A percentile compares a stretch with the other conserved stretches of the same genome.
phyloP scores from a whole-genome alignment of 2,329 filamentous ascomycete species.

The Penicillium corylophilum region DNA sequence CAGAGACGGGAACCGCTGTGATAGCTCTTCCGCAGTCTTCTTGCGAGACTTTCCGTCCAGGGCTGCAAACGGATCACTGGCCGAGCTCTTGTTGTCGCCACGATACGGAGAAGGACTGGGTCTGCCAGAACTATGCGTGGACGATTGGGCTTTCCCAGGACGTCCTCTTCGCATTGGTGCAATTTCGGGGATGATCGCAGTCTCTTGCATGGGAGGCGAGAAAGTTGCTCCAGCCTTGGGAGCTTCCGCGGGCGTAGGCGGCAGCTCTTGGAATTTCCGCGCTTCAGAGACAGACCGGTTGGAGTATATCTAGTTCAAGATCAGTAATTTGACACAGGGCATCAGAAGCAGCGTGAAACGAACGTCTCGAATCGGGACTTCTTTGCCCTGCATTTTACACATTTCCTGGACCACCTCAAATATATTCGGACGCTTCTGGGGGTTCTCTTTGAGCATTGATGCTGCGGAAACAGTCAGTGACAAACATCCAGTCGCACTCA shows the following conservation, averaged over 20 bases:
- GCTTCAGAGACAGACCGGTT: slow-evolving; percentile 64
- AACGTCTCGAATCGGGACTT: slow-evolving; percentile 87
- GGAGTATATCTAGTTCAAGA: slow-evolving; percentile 63
- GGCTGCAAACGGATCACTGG: slow-evolving; percentile 84
- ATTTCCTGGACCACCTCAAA: slow-evolving; percentile 88
- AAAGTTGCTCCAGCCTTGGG: slow-evolving; percentile 78
- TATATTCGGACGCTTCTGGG: slow-evolving; percentile 79
- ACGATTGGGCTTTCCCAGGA: slow-evolving; percentile 54
- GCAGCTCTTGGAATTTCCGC: slow-evolving; percentile 59
- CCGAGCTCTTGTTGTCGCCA: slow-evolving; percentile 48
- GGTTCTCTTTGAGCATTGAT: slow-evolving; percentile 86
- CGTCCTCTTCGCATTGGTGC: slow-evolving; percentile 90
- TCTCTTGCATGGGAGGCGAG: slow-evolving; percentile 68
- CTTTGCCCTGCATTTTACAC: slow-evolving; percentile 82
- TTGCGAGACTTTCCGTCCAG: slow-evolving; percentile 67
- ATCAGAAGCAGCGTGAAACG: slow-evolving; percentile 33
- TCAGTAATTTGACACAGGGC: slow-evolving; percentile 9
- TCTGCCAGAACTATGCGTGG: slow-evolving; percentile 51
- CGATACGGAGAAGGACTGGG: slow-evolving; percentile 68
- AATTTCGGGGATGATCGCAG: slow-evolving; percentile 79
- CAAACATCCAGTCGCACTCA: not conserved
- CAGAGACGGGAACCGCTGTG: slow-evolving; percentile 80
- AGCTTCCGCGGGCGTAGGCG: slow-evolving; percentile 54
- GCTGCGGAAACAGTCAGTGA: slow-evolving; percentile 51
- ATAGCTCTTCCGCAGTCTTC: slow-evolving; percentile 70